These are phyloP conservation scores for Cercospora zeina DNA, from an alignment of 2,329 filamentous ascomycete species.

Conservation along the genomic window DNA sequence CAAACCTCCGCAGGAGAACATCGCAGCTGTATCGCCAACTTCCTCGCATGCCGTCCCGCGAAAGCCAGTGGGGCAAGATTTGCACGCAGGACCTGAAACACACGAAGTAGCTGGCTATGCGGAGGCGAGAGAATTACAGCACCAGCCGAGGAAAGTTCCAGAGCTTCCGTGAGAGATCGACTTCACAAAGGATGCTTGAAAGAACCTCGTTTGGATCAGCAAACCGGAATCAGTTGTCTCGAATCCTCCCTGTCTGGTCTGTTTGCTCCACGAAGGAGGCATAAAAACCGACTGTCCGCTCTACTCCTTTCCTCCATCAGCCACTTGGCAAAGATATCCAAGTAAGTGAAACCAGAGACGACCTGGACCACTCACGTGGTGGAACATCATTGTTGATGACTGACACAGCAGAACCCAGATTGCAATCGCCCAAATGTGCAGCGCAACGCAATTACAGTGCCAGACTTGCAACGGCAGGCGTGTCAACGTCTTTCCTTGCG, in stretches of 20 bases:
- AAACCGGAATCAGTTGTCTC: neutral
- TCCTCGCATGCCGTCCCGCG: neutral
- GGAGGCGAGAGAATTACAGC: conserved; percentile 11
- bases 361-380: too few relatives aligned
- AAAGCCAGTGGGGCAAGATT: conserved; percentile 3
- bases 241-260: neutral
- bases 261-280: neutral
- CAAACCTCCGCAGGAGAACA: neutral
- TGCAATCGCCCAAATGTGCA: neutral
- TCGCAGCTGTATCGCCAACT: neutral
- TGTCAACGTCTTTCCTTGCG: neutral
- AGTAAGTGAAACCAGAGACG: neutral
- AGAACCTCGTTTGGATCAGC: neutral
- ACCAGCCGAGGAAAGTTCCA: conserved; percentile 10
- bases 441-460: neutral
- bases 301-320: neutral
- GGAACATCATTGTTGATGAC: neutral
- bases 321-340: neutral
- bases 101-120: conserved; percentile 11
- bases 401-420: neutral
- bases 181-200: neutral
- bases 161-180: conserved; percentile 7
- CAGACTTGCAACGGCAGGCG: neutral
- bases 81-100: neutral
- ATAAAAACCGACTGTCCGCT: neutral